Conservation (phyloP, 2,329 filamentous ascomycete species). For the Fusarium vanettenii region DNA sequence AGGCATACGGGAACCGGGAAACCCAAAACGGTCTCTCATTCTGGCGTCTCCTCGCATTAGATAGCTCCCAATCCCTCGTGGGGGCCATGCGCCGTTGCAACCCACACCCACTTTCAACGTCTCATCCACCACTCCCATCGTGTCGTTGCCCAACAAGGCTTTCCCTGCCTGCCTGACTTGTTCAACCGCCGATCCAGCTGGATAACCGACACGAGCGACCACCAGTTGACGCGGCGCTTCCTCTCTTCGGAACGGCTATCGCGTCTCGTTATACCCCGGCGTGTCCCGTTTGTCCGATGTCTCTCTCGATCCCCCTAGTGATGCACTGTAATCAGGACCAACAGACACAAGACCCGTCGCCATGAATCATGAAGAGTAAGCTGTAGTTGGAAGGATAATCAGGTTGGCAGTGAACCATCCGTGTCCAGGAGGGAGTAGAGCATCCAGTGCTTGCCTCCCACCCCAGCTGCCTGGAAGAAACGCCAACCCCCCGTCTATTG, state of each 20-base stretch:
- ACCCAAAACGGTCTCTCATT: neutral
- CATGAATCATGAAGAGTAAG: slow-evolving; percentile 9
- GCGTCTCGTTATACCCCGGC: neutral
- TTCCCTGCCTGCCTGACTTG: slow-evolving; percentile 26
- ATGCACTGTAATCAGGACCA: slow-evolving; percentile 12
- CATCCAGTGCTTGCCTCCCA: slow-evolving; percentile 20
- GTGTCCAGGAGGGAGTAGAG: slow-evolving; percentile 9
- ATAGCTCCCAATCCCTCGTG: neutral
- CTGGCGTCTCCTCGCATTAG: neutral
- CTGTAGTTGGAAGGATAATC: slow-evolving; percentile 5
- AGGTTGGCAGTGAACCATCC: slow-evolving; percentile 24
- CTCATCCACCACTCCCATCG: neutral
- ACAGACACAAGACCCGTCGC: neutral
- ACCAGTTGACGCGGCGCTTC: neutral
- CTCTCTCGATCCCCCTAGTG: slow-evolving; percentile 13
- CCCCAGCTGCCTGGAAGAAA: slow-evolving; percentile 27
- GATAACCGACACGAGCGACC: neutral
- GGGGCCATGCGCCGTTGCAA: slow-evolving; percentile 16
- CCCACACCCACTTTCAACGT: slow-evolving; percentile 11
- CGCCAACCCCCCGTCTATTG: slow-evolving; percentile 41
- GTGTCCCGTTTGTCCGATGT: slow-evolving; percentile 11
- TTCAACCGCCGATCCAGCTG: slow-evolving; percentile 19
- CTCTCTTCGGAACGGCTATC: neutral
- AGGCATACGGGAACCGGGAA: neutral
- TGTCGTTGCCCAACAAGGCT: slow-evolving; percentile 23